phyloP scores from a whole-genome alignment of 495 filamentous ascomycete species.

The Aspergillus baeticus region DNA sequence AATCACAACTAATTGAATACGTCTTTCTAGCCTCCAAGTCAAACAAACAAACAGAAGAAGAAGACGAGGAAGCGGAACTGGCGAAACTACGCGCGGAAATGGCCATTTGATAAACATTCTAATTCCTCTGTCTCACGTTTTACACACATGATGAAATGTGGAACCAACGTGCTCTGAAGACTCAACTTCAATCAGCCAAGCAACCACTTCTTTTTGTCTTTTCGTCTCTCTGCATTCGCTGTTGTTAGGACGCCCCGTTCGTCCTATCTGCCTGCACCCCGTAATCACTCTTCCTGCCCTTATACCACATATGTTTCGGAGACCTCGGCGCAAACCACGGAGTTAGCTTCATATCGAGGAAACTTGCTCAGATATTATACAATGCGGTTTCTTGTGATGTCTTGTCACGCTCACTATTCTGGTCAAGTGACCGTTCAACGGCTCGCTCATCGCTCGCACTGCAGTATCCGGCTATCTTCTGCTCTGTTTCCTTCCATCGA shows the following conservation, averaged over 20 bases:
- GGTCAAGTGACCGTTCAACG: too few species aligned
- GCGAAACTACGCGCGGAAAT: constrained; percentile 94
- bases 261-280: too few species aligned
- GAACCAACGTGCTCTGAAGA: neutral
- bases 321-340: too few species aligned
- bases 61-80: constrained; percentile 96
- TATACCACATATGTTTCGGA: neutral
- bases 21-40: constrained; percentile 42
- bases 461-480: neutral
- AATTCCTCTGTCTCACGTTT: constrained; percentile 1
- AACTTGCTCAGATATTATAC: too few species aligned
- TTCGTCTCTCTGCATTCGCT: neutral
- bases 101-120: constrained; percentile 62
- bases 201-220: neutral
- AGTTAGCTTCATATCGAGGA: too few species aligned
- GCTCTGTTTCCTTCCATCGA: neutral
- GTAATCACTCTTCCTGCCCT: neutral
- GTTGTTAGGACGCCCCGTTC: neutral
- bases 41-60: constrained; percentile 55
- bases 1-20: constrained; percentile 1
- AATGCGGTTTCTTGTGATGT: too few species aligned
- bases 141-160: neutral
- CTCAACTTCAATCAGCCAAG: constrained; percentile 3
- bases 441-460: neutral
- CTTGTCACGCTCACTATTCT: too few species aligned